Evolutionary conservation across 106 monocot species (phyloP).

Genomic region (Xerophyta viscosa): DNA sequence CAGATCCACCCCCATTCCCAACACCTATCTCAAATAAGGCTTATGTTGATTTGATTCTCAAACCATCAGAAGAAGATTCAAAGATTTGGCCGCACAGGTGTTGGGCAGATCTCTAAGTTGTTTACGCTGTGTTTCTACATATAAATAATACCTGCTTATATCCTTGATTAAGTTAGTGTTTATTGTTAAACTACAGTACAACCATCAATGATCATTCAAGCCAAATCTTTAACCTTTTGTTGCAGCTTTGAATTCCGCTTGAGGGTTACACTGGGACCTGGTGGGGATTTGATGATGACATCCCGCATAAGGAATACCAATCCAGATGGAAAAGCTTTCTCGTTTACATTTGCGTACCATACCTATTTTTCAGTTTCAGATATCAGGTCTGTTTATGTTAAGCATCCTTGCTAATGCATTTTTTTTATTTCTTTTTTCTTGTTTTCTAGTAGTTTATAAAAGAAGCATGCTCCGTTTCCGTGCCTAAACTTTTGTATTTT

Average conservation of each 20-base stretch:
- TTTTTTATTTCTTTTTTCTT: too few species aligned
- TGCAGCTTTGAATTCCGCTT: slow-evolving; percentile 73
- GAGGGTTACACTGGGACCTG: slow-evolving; percentile 51
- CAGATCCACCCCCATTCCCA: slow-evolving; percentile 53
- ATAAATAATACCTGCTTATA: not conserved
- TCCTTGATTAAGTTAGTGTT: not conserved
- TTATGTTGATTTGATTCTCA: slow-evolving; percentile 77
- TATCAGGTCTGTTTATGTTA: slow-evolving; percentile 48
- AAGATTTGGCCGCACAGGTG: slow-evolving; percentile 83
- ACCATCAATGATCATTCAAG: not conserved
- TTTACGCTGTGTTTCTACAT: not conserved
- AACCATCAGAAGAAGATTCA: slow-evolving; percentile 52
- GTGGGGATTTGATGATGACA: slow-evolving; percentile 70
- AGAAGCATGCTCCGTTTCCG: too few species aligned
- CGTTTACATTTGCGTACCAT: slow-evolving; percentile 84
- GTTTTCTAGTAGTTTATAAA: too few species aligned
- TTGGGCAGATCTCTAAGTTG: not conserved
- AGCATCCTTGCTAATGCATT: not conserved
- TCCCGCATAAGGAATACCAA: slow-evolving; percentile 79
- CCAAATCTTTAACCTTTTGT: not conserved
- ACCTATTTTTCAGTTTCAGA: slow-evolving; percentile 75
- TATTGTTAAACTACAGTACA: not conserved
- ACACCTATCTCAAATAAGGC: slow-evolving; percentile 33
- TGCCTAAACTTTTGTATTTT: too few species aligned
- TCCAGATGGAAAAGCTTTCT: slow-evolving; percentile 60